Evolutionary conservation across 2,329 filamentous ascomycete species (phyloP), one percentile per base, ranked within the genome.

Genomic region (Penicillium sp.): DNA sequence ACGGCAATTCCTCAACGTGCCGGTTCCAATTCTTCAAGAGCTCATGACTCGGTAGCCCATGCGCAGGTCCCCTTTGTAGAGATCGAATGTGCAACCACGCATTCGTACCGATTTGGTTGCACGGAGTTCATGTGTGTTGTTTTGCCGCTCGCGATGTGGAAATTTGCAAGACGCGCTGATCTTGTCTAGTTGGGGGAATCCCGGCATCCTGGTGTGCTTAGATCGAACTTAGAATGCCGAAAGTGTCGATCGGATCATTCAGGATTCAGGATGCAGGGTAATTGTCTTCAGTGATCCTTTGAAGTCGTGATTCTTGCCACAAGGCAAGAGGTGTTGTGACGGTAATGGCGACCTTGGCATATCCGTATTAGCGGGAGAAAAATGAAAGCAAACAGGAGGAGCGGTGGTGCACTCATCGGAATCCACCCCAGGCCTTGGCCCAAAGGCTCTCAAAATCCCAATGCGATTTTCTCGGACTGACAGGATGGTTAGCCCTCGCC

Each of bases 171-270:
- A 44, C 21, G n/a, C 31, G 47, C 8, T 14, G 49, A 55, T 53
- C 42, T 10, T 11, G 6, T 29, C 47, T 31, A 2, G 6, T 44
- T 50, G 39, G 39, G 52, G 38, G 46, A 54, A 36, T 6, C 8
- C 36, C 32, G 31, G 39, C 13, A 11, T 27, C 29, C 4, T 21
- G 32, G 16, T 31, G 29, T 38, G 21, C 18, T 39, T 24, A 9
- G 22, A 42, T 44, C 40, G 39, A 48, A 13, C 7, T 34, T 22
- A 50, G 32, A 31, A 41, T 24, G 45, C 41, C 50, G 47, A 52
- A 45, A 59, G 52, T n/a, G 58, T 14, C 22, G 50, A 61, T 61
- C 54, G 40, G 18, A 21, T 24, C 41, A 29, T 8, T 46, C 10
- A n/a, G 14, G 0, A 1, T 36, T 27, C 18, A 42, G 31, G 29